These are phyloP conservation scores for Hortiboletus flavorubellus DNA, from an alignment of 768 basidiomycete species.

Conservation along the genomic window DNA sequence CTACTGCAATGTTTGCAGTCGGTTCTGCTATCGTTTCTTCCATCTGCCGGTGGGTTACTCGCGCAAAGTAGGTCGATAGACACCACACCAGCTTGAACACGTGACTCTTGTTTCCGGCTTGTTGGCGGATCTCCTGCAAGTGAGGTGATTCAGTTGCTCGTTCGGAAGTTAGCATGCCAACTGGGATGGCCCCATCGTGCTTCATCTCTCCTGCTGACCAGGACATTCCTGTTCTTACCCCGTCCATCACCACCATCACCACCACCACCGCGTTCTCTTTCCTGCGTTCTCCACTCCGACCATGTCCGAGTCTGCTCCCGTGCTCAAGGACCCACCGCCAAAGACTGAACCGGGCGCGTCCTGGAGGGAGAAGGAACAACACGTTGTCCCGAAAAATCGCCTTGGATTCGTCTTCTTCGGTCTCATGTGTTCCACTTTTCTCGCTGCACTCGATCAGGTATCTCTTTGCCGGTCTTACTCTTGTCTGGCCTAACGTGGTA, in stretches of 20 bases:
- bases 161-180: too few relatives aligned
- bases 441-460: conserved; percentile 49
- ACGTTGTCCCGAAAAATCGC: conserved; percentile 42
- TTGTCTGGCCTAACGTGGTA: not conserved
- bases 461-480: not conserved
- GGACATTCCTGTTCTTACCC: not conserved
- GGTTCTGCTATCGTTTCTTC: not conserved
- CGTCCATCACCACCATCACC: too few relatives aligned
- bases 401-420: conserved; percentile 42
- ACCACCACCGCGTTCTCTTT: not conserved
- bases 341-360: conserved; percentile 28
- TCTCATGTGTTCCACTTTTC: conserved; percentile 41
- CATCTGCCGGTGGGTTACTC: not conserved
- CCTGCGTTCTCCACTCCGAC: not conserved
- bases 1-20: too few relatives aligned
- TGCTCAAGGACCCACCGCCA: not conserved
- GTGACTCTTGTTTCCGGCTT: not conserved
- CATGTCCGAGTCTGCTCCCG: conserved; percentile 9
- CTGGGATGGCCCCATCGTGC: too few relatives aligned
- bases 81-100: not conserved
- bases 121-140: too few relatives aligned
- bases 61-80: not conserved
- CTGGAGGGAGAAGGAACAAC: conserved; percentile 40
- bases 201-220: not conserved
- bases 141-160: too few relatives aligned